Conservation (phyloP, 345 rosid species). For the Rhizophora mangle region DNA sequence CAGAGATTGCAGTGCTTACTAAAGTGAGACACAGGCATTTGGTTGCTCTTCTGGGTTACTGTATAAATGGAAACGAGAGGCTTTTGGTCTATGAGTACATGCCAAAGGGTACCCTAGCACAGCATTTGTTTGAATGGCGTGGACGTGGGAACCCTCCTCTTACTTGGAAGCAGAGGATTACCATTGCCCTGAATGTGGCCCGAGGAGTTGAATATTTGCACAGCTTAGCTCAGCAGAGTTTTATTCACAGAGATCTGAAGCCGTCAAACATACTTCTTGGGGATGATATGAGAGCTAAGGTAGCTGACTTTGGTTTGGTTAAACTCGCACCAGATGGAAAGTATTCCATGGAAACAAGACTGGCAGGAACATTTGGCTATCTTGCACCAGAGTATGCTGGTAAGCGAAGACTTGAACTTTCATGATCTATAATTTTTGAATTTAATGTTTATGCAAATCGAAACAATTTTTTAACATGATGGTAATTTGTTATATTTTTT, state of each 20-base stretch:
- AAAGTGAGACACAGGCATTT: constrained; percentile 88
- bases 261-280: constrained; percentile 87
- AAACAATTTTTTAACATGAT: not conserved
- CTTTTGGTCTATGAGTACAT: constrained; percentile 85
- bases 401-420: constrained; percentile 27
- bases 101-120: constrained; percentile 82
- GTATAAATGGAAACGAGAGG: constrained; percentile 73
- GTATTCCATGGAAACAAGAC: constrained; percentile 77
- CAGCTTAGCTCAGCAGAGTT: constrained; percentile 82
- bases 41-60: constrained; percentile 79
- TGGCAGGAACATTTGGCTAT: constrained; percentile 97
- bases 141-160: constrained; percentile 47
- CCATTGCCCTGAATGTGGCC: constrained; percentile 80
- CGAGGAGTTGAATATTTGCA: constrained; percentile 91
- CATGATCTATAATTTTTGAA: not conserved
- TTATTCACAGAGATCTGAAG: constrained; percentile 86
- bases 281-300: constrained; percentile 94
- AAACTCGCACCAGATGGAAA: constrained; percentile 86
- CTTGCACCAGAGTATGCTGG: constrained; percentile 98
- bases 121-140: constrained; percentile 64
- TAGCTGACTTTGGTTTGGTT: constrained; percentile 89
- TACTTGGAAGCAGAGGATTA: constrained; percentile 81
- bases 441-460: constrained; percentile 2
- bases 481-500: not conserved
- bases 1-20: constrained; percentile 79